phyloP scores from a whole-genome alignment of 2,329 filamentous ascomycete genomes.

The Ceratocystis lukuohia region DNA sequence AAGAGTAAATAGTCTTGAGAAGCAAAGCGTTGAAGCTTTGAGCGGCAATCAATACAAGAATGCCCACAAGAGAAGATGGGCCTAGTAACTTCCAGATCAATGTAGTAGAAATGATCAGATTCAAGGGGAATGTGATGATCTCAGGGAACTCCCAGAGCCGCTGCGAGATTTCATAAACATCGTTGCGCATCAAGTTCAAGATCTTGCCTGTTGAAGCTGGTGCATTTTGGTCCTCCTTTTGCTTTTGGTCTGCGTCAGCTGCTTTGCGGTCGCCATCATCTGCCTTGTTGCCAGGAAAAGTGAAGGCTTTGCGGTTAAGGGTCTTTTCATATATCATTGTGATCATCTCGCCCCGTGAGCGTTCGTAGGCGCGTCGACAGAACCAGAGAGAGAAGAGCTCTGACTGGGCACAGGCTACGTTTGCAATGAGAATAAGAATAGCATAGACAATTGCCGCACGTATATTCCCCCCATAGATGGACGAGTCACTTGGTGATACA shows the following conservation, averaged over 20 bases:
- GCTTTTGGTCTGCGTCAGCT: slow-evolving; percentile 19
- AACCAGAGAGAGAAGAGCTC: slow-evolving; percentile 66
- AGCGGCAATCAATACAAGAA: slow-evolving; percentile 39
- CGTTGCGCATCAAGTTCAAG: slow-evolving; percentile 69
- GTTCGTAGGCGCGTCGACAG: slow-evolving; percentile 68
- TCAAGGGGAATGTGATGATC: slow-evolving; percentile 64
- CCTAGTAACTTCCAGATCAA: slow-evolving; percentile 70
- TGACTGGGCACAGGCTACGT: slow-evolving; percentile 50
- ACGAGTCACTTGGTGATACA: neutral
- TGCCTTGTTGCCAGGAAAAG: slow-evolving; percentile 27
- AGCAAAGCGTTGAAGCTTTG: slow-evolving; percentile 57
- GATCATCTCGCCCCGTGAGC: slow-evolving; percentile 70
- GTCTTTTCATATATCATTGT: slow-evolving; percentile 76
- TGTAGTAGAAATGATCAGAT: slow-evolving; percentile 57
- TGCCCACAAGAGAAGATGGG: slow-evolving; percentile 53
- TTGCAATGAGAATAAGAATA: slow-evolving; percentile 43
- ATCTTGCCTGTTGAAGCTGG: slow-evolving; percentile 76
- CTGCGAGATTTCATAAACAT: slow-evolving; percentile 71
- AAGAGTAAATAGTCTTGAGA: slow-evolving; percentile 33
- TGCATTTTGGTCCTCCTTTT: neutral
- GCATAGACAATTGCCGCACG: slow-evolving; percentile 39
- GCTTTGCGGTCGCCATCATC: slow-evolving; percentile 19
- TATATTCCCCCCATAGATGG: neutral
- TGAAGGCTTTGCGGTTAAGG: slow-evolving; percentile 46
- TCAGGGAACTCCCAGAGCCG: slow-evolving; percentile 76